Percentiles rank a stretch among this genome's conserved stretches.
Evolutionary conservation across 140 eudicot species (phyloP).

Genomic region (Ambrosia hybrid): DNA sequence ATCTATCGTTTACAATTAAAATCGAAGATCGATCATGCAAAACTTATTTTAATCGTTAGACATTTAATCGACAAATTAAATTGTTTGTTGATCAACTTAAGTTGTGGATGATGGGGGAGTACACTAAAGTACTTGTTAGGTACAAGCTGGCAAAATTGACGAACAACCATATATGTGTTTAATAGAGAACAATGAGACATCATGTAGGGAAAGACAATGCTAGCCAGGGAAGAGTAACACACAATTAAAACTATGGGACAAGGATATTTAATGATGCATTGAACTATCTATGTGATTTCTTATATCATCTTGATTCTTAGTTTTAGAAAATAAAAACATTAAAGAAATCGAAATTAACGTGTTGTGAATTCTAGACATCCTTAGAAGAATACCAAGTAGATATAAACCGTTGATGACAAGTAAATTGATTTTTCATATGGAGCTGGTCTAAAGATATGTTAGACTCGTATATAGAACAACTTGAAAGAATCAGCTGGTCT

Average conservation of each 20-base stretch:
- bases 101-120: conserved; percentile 1
- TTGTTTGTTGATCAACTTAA: neutral
- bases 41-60: neutral
- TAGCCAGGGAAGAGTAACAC: conserved; percentile 28
- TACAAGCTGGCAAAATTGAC: conserved; percentile 39
- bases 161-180: conserved; percentile 21
- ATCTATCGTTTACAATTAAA: neutral
- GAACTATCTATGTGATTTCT: neutral
- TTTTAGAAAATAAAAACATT: neutral
- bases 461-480: too few species aligned
- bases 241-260: conserved; percentile 23
- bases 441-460: too few species aligned
- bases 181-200: conserved; percentile 31
- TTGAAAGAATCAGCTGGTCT: too few species aligned
- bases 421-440: too few species aligned
- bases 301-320: neutral
- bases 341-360: neutral
- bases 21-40: neutral
- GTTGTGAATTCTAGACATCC: neutral
- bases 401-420: too few species aligned
- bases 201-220: conserved; percentile 36
- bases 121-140: conserved; percentile 36
- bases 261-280: conserved; percentile 12
- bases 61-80: conserved; percentile 7
- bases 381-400: too few species aligned